Conservation (phyloP, 805 yeast species). For the Barnettozyma siamensis region DNA sequence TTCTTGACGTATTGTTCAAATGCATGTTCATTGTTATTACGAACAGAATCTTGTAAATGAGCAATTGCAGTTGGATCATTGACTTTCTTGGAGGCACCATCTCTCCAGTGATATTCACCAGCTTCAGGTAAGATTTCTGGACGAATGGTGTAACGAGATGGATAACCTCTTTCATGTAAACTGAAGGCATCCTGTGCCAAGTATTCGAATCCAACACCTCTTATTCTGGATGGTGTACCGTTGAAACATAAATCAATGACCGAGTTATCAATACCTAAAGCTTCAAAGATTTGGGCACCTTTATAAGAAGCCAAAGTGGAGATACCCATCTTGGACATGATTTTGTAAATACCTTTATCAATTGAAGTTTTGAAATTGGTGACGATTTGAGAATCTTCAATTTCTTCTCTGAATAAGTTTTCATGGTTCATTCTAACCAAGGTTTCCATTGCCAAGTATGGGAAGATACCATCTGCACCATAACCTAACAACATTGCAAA, state of each 20-base stretch:
- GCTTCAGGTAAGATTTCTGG: slow-evolving; percentile 75
- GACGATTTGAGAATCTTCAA: slow-evolving; percentile 56
- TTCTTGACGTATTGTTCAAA: slow-evolving; percentile 85
- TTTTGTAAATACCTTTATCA: slow-evolving; percentile 90
- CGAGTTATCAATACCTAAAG: slow-evolving; percentile 90
- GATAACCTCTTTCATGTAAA: slow-evolving; percentile 88
- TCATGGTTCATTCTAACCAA: slow-evolving; percentile 79
- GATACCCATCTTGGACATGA: slow-evolving; percentile 99
- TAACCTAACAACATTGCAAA: slow-evolving; percentile 91
- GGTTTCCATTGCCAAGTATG: slow-evolving; percentile 89
- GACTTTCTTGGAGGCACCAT: slow-evolving; percentile 94
- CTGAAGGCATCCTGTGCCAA: slow-evolving; percentile 96
- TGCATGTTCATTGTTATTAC: slow-evolving; percentile 91
- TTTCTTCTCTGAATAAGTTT: slow-evolving; percentile 54
- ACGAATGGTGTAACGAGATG: slow-evolving; percentile 67
- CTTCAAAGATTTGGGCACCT: slow-evolving; percentile 98
- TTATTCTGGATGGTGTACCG: slow-evolving; percentile 95
- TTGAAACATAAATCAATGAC: slow-evolving; percentile 94
- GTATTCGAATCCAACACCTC: slow-evolving; percentile 92
- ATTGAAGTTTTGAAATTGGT: slow-evolving; percentile 78
- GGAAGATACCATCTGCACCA: slow-evolving; percentile 95
- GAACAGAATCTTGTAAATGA: slow-evolving; percentile 94
- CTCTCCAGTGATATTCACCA: slow-evolving; percentile 98
- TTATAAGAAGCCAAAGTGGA: slow-evolving; percentile 97
- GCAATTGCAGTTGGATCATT: slow-evolving; percentile 96